Evolutionary conservation across 192 early-diverging fungal species (phyloP).

Genomic region (Dimargaris cristalligena): DNA sequence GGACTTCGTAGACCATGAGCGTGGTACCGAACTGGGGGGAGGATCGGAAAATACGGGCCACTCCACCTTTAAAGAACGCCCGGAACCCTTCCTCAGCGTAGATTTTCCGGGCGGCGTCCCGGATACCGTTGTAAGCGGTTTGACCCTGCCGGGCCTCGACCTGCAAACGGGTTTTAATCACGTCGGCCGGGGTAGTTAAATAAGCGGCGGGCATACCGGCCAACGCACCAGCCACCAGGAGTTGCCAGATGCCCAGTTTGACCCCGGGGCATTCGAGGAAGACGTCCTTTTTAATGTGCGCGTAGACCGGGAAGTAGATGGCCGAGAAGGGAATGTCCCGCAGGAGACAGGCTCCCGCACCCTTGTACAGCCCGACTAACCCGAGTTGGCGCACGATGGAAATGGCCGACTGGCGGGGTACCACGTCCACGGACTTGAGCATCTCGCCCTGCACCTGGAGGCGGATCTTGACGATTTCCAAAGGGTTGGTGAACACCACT

Average conservation of each 20-base stretch:
- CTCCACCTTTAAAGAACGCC: constrained; percentile 95
- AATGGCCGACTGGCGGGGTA: constrained; percentile 53
- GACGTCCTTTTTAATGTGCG: constrained; percentile 87
- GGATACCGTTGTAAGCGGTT: constrained; percentile 69
- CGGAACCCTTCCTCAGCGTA: constrained; percentile 76
- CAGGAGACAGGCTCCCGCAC: constrained; percentile 79
- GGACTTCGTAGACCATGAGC: constrained; percentile 76
- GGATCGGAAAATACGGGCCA: constrained; percentile 77
- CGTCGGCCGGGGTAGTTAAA: constrained; percentile 92
- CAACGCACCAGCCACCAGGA: constrained; percentile 76
- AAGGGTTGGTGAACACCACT: constrained; percentile 88
- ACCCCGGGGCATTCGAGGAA: constrained; percentile 72
- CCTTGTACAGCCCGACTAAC: constrained; percentile 85
- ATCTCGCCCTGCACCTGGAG: constrained; percentile 78
- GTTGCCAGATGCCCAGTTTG: constrained; percentile 34
- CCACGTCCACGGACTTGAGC: constrained; percentile 22
- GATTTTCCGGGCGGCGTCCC: constrained; percentile 77
- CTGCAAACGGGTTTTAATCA: constrained; percentile 95
- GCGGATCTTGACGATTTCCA: constrained; percentile 98
- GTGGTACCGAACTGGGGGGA: constrained; percentile 99
- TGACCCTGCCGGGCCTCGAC: constrained; percentile 81
- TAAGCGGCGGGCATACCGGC: constrained; percentile 95
- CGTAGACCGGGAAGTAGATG: constrained; percentile 94
- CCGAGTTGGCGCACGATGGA: constrained; percentile 82
- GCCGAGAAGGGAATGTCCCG: constrained; percentile 95